phyloP scores from a whole-genome alignment of 768 basidiomycete species.

The Hemileccinum rubropunctum region DNA sequence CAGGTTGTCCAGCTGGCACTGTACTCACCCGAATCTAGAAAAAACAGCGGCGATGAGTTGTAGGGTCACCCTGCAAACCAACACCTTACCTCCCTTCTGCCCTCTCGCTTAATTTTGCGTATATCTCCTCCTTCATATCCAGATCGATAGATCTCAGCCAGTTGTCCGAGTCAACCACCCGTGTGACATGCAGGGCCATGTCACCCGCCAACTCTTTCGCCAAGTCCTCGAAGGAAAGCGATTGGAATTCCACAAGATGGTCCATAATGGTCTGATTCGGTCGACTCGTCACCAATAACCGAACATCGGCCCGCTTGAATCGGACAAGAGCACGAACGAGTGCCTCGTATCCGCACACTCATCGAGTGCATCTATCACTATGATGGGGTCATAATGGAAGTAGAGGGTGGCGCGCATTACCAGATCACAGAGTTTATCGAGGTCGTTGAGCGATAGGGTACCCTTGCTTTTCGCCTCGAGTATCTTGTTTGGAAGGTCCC shows the following conservation, averaged over 20 bases:
- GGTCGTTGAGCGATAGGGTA: too few relatives aligned
- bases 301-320: neutral
- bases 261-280: neutral
- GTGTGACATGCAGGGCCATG: neutral
- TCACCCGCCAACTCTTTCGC: neutral
- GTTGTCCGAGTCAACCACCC: neutral
- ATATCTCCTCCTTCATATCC: neutral
- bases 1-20: neutral
- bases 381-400: too few relatives aligned
- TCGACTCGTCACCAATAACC: neutral
- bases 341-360: neutral
- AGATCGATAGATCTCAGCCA: neutral
- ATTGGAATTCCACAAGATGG: neutral
- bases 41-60: neutral
- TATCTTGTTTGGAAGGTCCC: too few relatives aligned
- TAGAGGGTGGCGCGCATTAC: too few relatives aligned
- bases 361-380: slow-evolving; percentile 11
- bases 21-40: slow-evolving; percentile 4
- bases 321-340: neutral
- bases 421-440: neutral
- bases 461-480: too few relatives aligned
- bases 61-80: neutral
- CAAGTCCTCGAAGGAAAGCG: neutral
- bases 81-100: too few relatives aligned
- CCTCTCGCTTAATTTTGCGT: too few relatives aligned